These are phyloP conservation scores for Annona cherimola DNA, from an alignment of 164 flowering plant genomes.

Conservation along the genomic window DNA sequence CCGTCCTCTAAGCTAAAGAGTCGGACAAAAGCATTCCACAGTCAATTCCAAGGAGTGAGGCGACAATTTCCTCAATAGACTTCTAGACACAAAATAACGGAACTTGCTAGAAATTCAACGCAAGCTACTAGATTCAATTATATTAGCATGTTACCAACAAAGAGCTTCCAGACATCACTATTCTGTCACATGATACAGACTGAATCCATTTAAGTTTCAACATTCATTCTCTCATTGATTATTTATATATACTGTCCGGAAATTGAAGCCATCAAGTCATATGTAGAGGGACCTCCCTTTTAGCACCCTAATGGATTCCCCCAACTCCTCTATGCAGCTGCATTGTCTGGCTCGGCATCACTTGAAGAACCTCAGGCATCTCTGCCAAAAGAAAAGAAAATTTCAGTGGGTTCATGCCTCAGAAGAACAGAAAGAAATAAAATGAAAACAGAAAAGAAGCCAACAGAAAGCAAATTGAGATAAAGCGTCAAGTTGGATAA, in stretches of 20 bases:
- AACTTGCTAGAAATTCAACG: too few species aligned
- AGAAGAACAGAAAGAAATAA: neutral
- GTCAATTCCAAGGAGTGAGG: too few species aligned
- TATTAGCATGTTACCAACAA: too few species aligned
- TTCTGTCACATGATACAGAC: too few species aligned
- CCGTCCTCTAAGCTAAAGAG: too few species aligned
- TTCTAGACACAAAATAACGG: too few species aligned
- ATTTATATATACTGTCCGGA: neutral
- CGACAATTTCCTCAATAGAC: too few species aligned
- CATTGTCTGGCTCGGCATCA: conserved; percentile 53
- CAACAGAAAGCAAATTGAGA: neutral
- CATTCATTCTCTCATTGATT: neutral
- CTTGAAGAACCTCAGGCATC: conserved; percentile 87
- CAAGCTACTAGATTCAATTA: too few species aligned
- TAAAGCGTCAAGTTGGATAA: neutral
- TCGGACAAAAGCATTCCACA: too few species aligned
- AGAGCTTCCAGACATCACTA: too few species aligned
- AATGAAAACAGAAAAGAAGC: neutral
- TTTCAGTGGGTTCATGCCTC: neutral
- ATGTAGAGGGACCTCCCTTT: neutral
- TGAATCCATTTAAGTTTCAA: neutral
- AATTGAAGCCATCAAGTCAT: neutral
- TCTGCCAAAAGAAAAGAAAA: conserved; percentile 40
- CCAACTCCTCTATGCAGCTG: conserved; percentile 60
- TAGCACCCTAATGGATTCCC: neutral